Percentiles rank a stretch among this genome's conserved stretches.
Conservation (phyloP, 2,329 filamentous ascomycete species). For the Paecilomyces dactylethromorphus region DNA sequence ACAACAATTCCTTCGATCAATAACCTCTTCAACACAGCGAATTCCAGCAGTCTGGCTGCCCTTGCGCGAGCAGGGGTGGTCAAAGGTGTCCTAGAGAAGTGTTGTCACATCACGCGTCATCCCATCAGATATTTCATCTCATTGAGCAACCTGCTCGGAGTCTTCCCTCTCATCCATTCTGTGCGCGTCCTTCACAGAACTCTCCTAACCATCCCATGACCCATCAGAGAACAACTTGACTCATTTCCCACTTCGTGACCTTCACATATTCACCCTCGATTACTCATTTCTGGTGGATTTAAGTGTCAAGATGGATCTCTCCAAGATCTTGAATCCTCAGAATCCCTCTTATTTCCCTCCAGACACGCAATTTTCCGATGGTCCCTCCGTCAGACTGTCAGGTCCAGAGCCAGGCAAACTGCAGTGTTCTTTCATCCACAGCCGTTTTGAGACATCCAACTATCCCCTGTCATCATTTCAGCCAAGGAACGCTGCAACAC, state of each 20-base stretch:
- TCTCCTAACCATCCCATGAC: not conserved
- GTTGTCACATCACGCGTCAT: not conserved
- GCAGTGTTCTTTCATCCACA: not conserved
- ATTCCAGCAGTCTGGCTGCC: not conserved
- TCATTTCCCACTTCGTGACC: not conserved
- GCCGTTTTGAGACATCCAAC: not conserved
- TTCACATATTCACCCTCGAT: not conserved
- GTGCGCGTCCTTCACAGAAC: not conserved
- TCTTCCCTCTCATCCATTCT: not conserved
- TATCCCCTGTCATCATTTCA: not conserved
- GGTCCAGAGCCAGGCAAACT: not conserved
- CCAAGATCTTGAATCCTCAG: not conserved
- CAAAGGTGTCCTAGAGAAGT: not conserved
- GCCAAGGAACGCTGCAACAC: not conserved
- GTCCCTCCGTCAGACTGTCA: not conserved
- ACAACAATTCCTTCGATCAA: not conserved
- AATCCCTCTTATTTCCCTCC: not conserved
- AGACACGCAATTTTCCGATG: not conserved
- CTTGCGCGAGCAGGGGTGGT: not conserved
- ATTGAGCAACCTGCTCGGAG: not conserved
- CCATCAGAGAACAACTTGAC: not conserved
- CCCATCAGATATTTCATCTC: not conserved
- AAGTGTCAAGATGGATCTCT: not conserved
- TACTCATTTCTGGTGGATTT: not conserved
- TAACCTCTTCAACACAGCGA: not conserved